Conservation (phyloP, 495 filamentous ascomycete species). For the Delitschia confertaspora region DNA sequence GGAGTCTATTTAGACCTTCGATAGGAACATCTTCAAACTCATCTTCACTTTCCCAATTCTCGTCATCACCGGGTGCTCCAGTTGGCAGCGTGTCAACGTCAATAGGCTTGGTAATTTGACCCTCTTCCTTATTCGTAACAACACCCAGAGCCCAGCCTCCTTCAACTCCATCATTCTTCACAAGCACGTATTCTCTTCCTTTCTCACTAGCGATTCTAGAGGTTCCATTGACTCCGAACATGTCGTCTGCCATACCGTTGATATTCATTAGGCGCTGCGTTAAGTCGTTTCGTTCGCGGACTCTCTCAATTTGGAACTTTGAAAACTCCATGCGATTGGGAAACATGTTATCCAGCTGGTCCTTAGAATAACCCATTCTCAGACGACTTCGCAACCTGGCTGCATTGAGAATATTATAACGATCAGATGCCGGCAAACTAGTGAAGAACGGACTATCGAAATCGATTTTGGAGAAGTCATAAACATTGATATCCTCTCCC, state of each 20-base stretch:
- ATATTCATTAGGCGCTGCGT: slow-evolving; percentile 93
- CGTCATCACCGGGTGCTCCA: slow-evolving; percentile 46
- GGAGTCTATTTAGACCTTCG: slow-evolving; percentile 82
- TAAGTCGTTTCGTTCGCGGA: slow-evolving; percentile 84
- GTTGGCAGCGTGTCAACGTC: slow-evolving; percentile 69
- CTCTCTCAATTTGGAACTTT: slow-evolving; percentile 89
- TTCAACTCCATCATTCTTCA: slow-evolving; percentile 88
- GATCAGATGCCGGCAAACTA: slow-evolving; percentile 78
- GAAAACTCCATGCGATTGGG: slow-evolving; percentile 97
- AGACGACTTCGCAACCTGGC: slow-evolving; percentile 77
- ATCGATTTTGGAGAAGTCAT: slow-evolving; percentile 97
- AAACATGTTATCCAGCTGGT: slow-evolving; percentile 92
- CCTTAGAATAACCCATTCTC: slow-evolving; percentile 92
- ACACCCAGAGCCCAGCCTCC: slow-evolving; percentile 97
- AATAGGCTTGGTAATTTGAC: slow-evolving; percentile 71
- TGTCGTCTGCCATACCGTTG: slow-evolving; percentile 75
- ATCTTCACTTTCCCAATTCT: slow-evolving; percentile 54
- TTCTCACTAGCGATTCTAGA: slow-evolving; percentile 79
- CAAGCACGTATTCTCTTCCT: slow-evolving; percentile 86
- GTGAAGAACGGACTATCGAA: slow-evolving; percentile 90
- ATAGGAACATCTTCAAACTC: slow-evolving; percentile 95
- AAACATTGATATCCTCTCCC: slow-evolving; percentile 94
- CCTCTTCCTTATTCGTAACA: slow-evolving; percentile 68
- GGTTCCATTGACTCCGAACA: slow-evolving; percentile 49
- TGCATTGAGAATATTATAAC: slow-evolving; percentile 95